These are phyloP conservation scores for Aristolochia californica DNA, from an alignment of 164 flowering plant genomes.

Conservation along the genomic window DNA sequence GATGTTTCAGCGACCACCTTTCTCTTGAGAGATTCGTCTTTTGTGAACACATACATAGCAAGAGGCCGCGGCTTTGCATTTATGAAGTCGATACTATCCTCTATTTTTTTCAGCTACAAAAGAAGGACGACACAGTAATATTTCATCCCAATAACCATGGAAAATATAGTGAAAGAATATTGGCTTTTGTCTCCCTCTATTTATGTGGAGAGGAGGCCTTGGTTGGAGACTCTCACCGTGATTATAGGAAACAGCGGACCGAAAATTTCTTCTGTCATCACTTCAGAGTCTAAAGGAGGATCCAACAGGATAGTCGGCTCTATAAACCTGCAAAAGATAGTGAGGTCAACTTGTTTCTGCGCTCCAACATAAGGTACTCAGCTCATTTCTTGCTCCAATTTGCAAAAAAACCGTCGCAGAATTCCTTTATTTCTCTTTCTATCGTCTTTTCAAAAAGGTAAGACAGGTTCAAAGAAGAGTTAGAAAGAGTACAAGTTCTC, in stretches of 20 bases:
- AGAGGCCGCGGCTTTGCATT: conserved; percentile 70
- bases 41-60: conserved; percentile 62
- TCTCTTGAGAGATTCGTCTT: conserved; percentile 39
- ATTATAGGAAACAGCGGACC: conserved; percentile 91
- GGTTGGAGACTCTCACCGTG: conserved; percentile 41
- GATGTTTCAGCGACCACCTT: conserved; percentile 56
- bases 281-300: conserved; percentile 68
- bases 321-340: conserved; percentile 35
- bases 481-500: conserved; percentile 35
- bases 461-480: too few relatives aligned
- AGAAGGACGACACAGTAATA: not conserved
- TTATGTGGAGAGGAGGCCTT: too few relatives aligned
- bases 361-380: too few relatives aligned
- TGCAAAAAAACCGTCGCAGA: too few relatives aligned
- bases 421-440: too few relatives aligned
- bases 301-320: conserved; percentile 82
- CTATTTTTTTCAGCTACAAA: conserved; percentile 60
- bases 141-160: too few relatives aligned
- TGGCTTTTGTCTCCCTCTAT: too few relatives aligned
- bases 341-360: too few relatives aligned
- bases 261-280: conserved; percentile 88
- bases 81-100: conserved; percentile 79
- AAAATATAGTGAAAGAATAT: too few relatives aligned
- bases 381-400: too few relatives aligned
- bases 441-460: too few relatives aligned